Evolutionary conservation across 352 stramenopile genomes (phyloP), one percentile per base, ranked within the genome.

Genomic region (Globisporangium emineosum): DNA sequence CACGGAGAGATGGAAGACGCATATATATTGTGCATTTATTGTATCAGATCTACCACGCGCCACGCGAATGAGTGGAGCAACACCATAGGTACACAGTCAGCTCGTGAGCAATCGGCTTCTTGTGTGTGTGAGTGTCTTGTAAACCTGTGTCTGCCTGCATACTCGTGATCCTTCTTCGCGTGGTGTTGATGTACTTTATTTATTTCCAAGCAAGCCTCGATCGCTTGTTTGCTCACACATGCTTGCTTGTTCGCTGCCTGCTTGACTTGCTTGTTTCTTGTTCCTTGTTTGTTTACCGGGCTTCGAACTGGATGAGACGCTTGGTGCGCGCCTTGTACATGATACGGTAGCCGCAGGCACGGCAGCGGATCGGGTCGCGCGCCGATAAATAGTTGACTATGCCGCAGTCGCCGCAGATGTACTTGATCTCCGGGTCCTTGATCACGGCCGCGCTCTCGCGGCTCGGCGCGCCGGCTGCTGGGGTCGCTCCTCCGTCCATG

Each of bases 241-340:
- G 30, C 19, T 58, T 19, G 52, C 30, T 59, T 56, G 33, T 62
- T 29, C 17, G 1, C 17, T 42, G 29, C 29, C n/a, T 17, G 25
- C 5, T n/a, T 30, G 15, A 2, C 37, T 43, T 43, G 35, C 19
- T 0, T 23, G 23, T 1, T 19, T 40, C 43, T 29, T n/a, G 17
- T 57, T 29, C n/a, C 27, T 57, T 17, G 7, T 47, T 32, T 67
- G 64, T 71, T 81, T 91, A 97, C 67, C 89, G 80, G 23, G 89
- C 89, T 66, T 97, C 89, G 60, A 96, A 96, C 82, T 97, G 89
- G 71, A 96, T 96, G 59, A 97, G 76, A 30, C 96, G 89, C 82
- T 98, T 98, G 32, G 96, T 99, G 65, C 96, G 88, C 23, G 90
- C 94, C 83, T 99, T 99, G 89, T 99, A 99, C 74, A 99, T 94